Conservation (phyloP, 2,329 filamentous ascomycete genomes). For the Hymenoscyphus fraxineus region DNA sequence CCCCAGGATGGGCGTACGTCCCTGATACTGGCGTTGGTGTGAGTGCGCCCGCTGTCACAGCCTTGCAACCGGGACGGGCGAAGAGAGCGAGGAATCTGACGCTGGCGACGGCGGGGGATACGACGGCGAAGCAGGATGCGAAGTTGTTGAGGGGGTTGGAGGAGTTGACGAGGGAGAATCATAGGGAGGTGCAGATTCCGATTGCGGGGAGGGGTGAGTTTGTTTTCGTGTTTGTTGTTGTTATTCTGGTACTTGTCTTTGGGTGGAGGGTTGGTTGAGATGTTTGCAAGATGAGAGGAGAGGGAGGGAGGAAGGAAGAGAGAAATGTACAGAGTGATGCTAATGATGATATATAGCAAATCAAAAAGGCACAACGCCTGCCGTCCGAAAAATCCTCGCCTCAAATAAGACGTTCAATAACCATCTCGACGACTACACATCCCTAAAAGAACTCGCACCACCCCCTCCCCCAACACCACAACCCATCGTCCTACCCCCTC, state of each 20-base stretch:
- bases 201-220: slow-evolving; percentile 51
- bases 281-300: slow-evolving; percentile 33
- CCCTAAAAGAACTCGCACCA: slow-evolving; percentile 38
- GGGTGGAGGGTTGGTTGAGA: no score
- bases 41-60: slow-evolving; percentile 48
- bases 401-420: slow-evolving; percentile 82
- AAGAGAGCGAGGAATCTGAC: slow-evolving; percentile 65
- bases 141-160: slow-evolving; percentile 79
- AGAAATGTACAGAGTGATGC: neutral
- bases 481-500: slow-evolving; percentile 31
- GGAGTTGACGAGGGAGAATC: slow-evolving; percentile 76
- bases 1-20: slow-evolving; percentile 91
- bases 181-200: slow-evolving; percentile 67
- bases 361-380: slow-evolving; percentile 37
- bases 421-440: slow-evolving; percentile 75
- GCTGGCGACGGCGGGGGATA: slow-evolving; percentile 56
- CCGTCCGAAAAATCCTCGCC: slow-evolving; percentile 71
- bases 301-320: neutral
- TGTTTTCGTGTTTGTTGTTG: no score
- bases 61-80: slow-evolving; percentile 53
- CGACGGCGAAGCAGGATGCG: slow-evolving; percentile 76
- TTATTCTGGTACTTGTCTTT: no score
- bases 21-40: slow-evolving; percentile 59
- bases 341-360: slow-evolving; percentile 21
- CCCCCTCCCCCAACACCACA: slow-evolving; percentile 37